Evolutionary conservation across 768 basidiomycete genomes (phyloP), one percentile per base, ranked within the genome.

Genomic region (Dentipellis sp.): DNA sequence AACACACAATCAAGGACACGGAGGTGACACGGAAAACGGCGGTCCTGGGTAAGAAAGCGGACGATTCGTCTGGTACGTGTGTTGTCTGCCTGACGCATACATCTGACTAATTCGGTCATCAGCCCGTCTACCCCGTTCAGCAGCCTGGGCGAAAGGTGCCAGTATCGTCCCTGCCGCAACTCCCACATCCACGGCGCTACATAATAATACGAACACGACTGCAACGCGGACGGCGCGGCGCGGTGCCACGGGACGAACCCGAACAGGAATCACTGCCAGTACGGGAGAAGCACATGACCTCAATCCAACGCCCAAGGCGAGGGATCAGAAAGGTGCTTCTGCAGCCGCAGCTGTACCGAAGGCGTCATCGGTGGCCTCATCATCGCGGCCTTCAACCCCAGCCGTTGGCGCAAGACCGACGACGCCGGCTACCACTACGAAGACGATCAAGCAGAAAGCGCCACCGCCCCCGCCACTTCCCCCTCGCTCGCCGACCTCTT

Each of bases 1-100:
- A 93, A 81, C 92, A 94, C 68, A 91, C 91, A 0, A 88, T 93
- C 74, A 94, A 94, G 71, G 86, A 90, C 21, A 89, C 87, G 3
- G 92, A 93, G 68, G 86, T 76, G 53, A 74, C 86, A 45, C 69
- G 80, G 4, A 77, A 83, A 50, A 71, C 71, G 19, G 69, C 71
- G 10, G 69, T 74, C 4, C 66, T 76, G 11, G 68, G 73, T 10
- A 82, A 83, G 72, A 86, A 83, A 62, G 74, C 73, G 1, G 82
- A 90, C 49, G 85, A 62, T 37, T 52, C 61, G 6, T 56, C 59
- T 46, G 59, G 61, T 61, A 40, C 19, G 59, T 29, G 29, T 29
- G 29, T 34, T 16, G 9, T 12, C 58, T 21, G 2, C 35, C 9
- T 21, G 16, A 21, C 16, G 23, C 42, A 21, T 21, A 34, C 10